Conservation (phyloP, 73 alveolate species). For the Paramecium pentaurelia region DNA sequence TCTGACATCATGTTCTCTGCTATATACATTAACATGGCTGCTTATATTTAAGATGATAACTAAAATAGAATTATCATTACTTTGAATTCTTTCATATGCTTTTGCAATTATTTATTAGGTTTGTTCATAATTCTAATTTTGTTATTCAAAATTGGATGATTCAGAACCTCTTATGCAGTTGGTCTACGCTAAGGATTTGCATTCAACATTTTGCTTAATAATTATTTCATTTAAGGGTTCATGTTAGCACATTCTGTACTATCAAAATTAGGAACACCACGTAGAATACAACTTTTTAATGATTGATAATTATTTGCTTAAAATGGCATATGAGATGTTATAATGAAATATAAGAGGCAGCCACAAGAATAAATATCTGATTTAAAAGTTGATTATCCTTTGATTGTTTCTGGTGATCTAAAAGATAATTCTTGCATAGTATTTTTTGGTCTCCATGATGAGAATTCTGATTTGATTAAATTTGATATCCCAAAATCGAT, state of each 20-base stretch:
- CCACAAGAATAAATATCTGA: slow-evolving; percentile 30
- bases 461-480: neutral
- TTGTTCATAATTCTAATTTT: neutral
- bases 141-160: neutral
- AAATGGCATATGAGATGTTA: slow-evolving; percentile 34
- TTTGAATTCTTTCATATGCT: neutral
- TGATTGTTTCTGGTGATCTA: neutral
- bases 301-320: neutral
- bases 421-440: neutral
- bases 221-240: neutral
- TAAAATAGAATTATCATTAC: neutral
- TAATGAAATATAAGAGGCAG: neutral
- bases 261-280: neutral
- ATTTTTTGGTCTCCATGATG: neutral
- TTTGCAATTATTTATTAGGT: neutral
- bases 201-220: neutral
- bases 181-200: slow-evolving; percentile 4
- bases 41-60: neutral
- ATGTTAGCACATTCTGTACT: neutral
- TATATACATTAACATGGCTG: neutral
- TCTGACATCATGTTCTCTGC: slow-evolving; percentile 40
- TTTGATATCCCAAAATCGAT: neutral
- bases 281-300: neutral
- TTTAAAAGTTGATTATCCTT: neutral
- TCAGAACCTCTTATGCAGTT: neutral